Evolutionary conservation across 768 basidiomycete species (phyloP).

Genomic region (Lactarius evosmus): DNA sequence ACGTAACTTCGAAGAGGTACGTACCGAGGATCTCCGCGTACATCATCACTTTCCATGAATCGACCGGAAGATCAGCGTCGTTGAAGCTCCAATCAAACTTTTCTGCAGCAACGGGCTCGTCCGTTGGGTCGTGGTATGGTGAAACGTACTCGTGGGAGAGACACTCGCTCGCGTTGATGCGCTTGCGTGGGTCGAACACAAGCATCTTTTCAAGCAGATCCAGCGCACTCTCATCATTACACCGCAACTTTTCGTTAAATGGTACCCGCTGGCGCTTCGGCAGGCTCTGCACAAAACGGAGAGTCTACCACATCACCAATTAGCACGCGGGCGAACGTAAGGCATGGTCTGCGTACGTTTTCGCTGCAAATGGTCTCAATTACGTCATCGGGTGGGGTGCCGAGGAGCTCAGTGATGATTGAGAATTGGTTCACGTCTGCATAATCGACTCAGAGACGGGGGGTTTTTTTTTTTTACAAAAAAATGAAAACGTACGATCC

Average conservation of each 20-base stretch:
- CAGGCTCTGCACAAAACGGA: constrained; percentile 96
- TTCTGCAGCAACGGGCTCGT: constrained; percentile 91
- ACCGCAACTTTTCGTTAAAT: constrained; percentile 89
- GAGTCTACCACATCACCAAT: constrained; percentile 55
- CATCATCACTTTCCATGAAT: constrained; percentile 99
- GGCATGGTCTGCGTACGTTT: constrained; percentile 59
- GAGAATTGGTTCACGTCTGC: constrained; percentile 99
- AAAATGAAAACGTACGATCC: constrained; percentile 74
- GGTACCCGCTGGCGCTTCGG: constrained; percentile 96
- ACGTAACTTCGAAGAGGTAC: constrained; percentile 30
- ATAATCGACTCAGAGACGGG: constrained; percentile 9
- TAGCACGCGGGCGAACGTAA: constrained; percentile 2
- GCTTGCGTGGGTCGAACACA: constrained; percentile 95
- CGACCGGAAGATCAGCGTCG: constrained; percentile 96
- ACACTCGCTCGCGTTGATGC: constrained; percentile 91
- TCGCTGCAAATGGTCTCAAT: constrained; percentile 98
- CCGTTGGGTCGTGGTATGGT: constrained; percentile 97
- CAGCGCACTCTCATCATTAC: constrained; percentile 84
- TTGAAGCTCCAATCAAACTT: constrained; percentile 99
- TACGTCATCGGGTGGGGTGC: constrained; percentile 99
- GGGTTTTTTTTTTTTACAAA: constrained; percentile 9
- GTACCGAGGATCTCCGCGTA: constrained; percentile 95
- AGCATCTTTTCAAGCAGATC: constrained; percentile 98
- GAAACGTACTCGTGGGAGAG: constrained; percentile 91
- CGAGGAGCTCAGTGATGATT: constrained; percentile 96